phyloP scores from a whole-genome alignment of 192 early-diverging fungal genomes.

The Backusella australiensis region DNA sequence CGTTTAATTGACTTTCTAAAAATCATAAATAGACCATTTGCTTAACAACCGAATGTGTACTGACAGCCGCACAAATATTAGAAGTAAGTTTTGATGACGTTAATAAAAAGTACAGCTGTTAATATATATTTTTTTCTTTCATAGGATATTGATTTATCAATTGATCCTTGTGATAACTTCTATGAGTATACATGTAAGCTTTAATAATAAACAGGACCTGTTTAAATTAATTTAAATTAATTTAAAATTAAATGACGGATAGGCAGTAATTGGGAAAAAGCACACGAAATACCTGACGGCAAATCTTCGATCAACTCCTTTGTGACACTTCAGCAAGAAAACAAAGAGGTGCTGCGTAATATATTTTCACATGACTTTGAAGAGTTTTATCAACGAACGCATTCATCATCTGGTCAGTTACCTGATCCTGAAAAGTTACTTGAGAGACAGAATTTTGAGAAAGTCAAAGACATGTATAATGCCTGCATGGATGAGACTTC shows the following conservation, averaged over 20 bases:
- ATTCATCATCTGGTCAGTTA: slow-evolving; percentile 30
- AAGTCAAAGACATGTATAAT: slow-evolving; percentile 55
- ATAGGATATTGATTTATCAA: slow-evolving; percentile 50
- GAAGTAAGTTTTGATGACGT: not conserved
- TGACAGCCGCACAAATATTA: slow-evolving; percentile 59
- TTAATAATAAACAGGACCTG: not conserved
- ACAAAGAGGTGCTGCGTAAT: slow-evolving; percentile 38
- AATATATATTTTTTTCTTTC: not conserved
- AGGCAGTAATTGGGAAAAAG: slow-evolving; percentile 57
- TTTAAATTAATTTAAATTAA: not conserved
- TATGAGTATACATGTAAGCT: slow-evolving; percentile 61
- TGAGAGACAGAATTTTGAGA: slow-evolving; percentile 58
- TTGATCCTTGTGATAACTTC: slow-evolving; percentile 70
- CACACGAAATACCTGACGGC: slow-evolving; percentile 61
- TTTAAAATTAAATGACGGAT: not conserved
- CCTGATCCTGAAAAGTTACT: slow-evolving; percentile 43
- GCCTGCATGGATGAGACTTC: slow-evolving; percentile 55
- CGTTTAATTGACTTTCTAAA: not conserved
- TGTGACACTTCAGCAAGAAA: slow-evolving; percentile 8
- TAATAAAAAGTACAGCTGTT: not conserved
- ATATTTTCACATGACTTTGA: slow-evolving; percentile 50
- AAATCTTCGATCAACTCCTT: slow-evolving; percentile 40
- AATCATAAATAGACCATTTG: slow-evolving; percentile 34
- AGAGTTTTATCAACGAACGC: slow-evolving; percentile 24
- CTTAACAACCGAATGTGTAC: slow-evolving; percentile 57